Evolutionary conservation across 225 moss, liverwort and hornwort species (phyloP), one percentile per base, ranked within the genome.

Genomic region (Climacium dendroides): DNA sequence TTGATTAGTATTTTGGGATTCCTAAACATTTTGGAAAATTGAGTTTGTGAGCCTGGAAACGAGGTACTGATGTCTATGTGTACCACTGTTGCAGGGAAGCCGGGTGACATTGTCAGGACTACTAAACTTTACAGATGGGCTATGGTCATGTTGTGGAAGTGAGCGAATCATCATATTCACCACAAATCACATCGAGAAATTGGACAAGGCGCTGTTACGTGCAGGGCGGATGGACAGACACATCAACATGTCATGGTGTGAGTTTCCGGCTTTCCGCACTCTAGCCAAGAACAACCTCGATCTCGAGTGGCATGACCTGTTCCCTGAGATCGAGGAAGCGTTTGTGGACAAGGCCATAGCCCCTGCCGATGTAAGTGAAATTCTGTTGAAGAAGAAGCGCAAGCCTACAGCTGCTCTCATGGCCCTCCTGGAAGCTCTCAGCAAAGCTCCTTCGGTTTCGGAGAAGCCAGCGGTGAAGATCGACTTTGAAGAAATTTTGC

Each of bases 131-230:
- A 95, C 96, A 59, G 97, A 97, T 43, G 97, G 97, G 55, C 63
- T 97, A 7, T 97, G 97, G 97, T 97, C 97, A 9, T 93, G 91
- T 60, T 95, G 97, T 66, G 97, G 96, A 45, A 89, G 92, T 14
- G 96, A 97, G 87, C 90, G 97, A 6, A 92, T 97, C 64, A 96
- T 97, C 85, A 95, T 97, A 29, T 97, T 97, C 93, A 97, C 97
- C 22, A 98, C 97, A 8, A 98, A 98, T 6, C 91, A 93, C 71
- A 85, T 91, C 3, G 94, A 98, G 75, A 98, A 96, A 86, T 29
- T 98, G 57, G 97, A 98, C 87, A 94, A 95, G 50, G 96, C 97
- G 26, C 61, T 98, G 32, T 76, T 96, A 59, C 94, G 97, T 45
- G 91, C 96, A 19, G 97, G 97, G 15, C 85, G 97, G 58, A 97